Evolutionary conservation across 176 grass and related monocot genomes (phyloP).

Genomic region (Musa troglodytarum): DNA sequence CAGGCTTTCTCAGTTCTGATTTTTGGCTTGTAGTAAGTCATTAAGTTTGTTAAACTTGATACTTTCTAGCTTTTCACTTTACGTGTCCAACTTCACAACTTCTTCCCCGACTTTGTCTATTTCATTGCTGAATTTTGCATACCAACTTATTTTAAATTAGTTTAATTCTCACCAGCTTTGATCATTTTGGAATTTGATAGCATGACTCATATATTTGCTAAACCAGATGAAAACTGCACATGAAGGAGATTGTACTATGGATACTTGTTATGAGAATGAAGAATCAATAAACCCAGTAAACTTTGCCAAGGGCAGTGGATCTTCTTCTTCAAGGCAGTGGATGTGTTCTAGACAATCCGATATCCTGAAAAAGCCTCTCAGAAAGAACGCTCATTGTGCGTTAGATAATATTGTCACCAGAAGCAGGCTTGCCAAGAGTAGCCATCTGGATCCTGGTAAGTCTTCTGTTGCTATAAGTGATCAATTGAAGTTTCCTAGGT

Average conservation of each 20-base stretch:
- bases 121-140: background rate
- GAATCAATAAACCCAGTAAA: background rate
- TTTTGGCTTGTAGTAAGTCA: background rate
- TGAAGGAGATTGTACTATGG: background rate
- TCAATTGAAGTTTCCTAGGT: constrained; percentile 28
- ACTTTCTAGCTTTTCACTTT: background rate
- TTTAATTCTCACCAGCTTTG: background rate
- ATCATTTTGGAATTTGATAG: constrained; percentile 7
- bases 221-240: background rate
- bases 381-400: constrained; percentile 25
- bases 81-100: too few relatives aligned
- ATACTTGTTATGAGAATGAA: constrained; percentile 5
- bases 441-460: constrained; percentile 21
- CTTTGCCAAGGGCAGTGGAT: constrained; percentile 3
- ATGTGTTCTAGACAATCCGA: constrained; percentile 55
- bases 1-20: background rate
- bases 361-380: constrained; percentile 37
- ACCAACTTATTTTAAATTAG: background rate
- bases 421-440: constrained; percentile 23
- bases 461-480: constrained; percentile 28
- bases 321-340: constrained; percentile 42
- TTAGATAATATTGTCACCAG: constrained; percentile 12
- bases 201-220: background rate
- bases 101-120: background rate
- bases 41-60: background rate